A percentile compares a stretch with the other conserved stretches of the same genome.
Evolutionary conservation across 768 basidiomycete genomes (phyloP).

Genomic region (Boletus patriciae): DNA sequence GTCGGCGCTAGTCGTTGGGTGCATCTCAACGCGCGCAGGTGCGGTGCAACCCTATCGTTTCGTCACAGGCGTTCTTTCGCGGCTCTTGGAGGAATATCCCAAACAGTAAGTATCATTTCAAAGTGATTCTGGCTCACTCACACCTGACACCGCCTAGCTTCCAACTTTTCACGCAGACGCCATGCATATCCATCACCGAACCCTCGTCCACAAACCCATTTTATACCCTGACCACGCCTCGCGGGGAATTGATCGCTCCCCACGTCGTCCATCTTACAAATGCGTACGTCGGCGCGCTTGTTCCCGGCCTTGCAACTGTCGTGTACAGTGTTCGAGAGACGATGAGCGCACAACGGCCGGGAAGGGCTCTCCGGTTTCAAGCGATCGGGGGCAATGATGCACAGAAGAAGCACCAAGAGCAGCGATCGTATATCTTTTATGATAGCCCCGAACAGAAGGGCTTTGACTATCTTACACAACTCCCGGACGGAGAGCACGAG

Average conservation of each 20-base stretch:
- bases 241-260: conserved; percentile 40
- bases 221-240: conserved; percentile 44
- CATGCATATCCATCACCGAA: conserved; percentile 38
- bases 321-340: conserved; percentile 43
- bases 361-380: conserved; percentile 32
- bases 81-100: conserved; percentile 50
- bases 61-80: conserved; percentile 57
- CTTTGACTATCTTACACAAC: conserved; percentile 73
- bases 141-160: conserved; percentile 24
- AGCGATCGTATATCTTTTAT: conserved; percentile 61
- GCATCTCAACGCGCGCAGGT: conserved; percentile 54
- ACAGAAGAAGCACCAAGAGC: conserved; percentile 35
- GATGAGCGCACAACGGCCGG: conserved; percentile 67
- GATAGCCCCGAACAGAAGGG: conserved; percentile 37
- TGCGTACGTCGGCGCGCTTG: conserved; percentile 47
- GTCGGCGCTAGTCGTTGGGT: conserved; percentile 45
- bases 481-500: conserved; percentile 43
- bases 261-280: conserved; percentile 58
- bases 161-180: conserved; percentile 45
- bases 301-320: conserved; percentile 40
- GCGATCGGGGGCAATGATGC: not conserved
- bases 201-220: conserved; percentile 20
- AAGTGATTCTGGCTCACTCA: conserved; percentile 8
- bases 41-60: conserved; percentile 71
- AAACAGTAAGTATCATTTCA: conserved; percentile 30